phyloP scores from a whole-genome alignment of 2,329 filamentous ascomycete species.

The Monosporascus cannonballus region DNA sequence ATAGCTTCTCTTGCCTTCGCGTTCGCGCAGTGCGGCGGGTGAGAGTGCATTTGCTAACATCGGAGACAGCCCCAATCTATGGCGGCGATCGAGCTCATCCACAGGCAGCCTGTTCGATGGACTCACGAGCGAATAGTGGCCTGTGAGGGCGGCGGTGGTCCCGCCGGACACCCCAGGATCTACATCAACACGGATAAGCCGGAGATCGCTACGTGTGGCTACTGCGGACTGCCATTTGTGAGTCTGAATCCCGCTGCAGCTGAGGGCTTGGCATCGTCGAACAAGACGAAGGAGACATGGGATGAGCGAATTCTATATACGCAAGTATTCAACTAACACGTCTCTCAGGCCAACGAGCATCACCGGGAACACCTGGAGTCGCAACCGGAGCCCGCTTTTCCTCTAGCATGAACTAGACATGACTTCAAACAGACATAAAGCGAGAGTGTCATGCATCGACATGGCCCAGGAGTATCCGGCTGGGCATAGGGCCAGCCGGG shows the following conservation, averaged over 20 bases:
- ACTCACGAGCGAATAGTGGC: slow-evolving; percentile 73
- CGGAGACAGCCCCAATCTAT: slow-evolving; percentile 69
- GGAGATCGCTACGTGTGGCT: slow-evolving; percentile 82
- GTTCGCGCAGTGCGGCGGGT: slow-evolving; percentile 6
- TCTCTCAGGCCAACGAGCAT: slow-evolving; percentile 77
- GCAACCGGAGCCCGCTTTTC: slow-evolving; percentile 73
- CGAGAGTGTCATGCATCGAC: slow-evolving; percentile 4
- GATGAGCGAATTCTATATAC: not conserved
- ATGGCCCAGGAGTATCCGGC: not conserved
- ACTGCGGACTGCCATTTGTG: slow-evolving; percentile 92
- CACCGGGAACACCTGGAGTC: slow-evolving; percentile 80
- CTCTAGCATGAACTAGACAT: slow-evolving; percentile 48
- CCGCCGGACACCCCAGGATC: slow-evolving; percentile 82
- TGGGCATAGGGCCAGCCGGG: not conserved
- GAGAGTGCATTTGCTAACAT: slow-evolving; percentile 18
- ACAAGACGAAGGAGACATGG: not conserved
- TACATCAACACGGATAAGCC: slow-evolving; percentile 99
- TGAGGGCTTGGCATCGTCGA: not conserved
- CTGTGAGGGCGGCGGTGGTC: slow-evolving; percentile 89
- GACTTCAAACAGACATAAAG: not conserved
- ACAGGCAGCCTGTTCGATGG: slow-evolving; percentile 93
- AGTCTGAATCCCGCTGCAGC: slow-evolving; percentile 30
- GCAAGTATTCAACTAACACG: slow-evolving; percentile 16
- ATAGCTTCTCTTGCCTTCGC: slow-evolving; percentile 3
- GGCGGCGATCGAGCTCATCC: slow-evolving; percentile 91